Percentiles rank a stretch among this genome's conserved stretches.
Evolutionary conservation across 495 filamentous ascomycete genomes (phyloP).

Genomic region (Hapsidospora chrysogenum): DNA sequence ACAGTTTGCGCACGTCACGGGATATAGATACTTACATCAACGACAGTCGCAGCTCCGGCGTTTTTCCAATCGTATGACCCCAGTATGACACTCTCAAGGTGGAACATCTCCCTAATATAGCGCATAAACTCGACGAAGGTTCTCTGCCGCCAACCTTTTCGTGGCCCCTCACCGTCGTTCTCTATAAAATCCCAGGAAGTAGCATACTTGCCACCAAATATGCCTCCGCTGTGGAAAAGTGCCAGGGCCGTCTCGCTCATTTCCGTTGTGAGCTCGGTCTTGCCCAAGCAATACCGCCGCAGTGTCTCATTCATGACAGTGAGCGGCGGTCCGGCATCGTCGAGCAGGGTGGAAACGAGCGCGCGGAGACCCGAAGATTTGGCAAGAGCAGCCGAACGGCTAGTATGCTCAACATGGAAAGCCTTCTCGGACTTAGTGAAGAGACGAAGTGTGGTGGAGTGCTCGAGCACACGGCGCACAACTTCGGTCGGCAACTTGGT

Average conservation of each 20-base stretch:
- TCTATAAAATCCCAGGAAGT: slow-evolving; percentile 16
- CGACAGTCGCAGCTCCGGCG: slow-evolving; percentile 12
- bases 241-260: slow-evolving; percentile 13
- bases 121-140: slow-evolving; percentile 15
- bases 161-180: slow-evolving; percentile 14
- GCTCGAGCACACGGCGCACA: slow-evolving; percentile 21
- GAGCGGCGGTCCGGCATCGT: slow-evolving; percentile 53
- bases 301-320: slow-evolving; percentile 33
- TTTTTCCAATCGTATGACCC: slow-evolving; percentile 15
- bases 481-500: slow-evolving; percentile 12
- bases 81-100: slow-evolving; percentile 11
- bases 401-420: slow-evolving; percentile 12
- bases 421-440: slow-evolving; percentile 21
- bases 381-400: slow-evolving; percentile 12
- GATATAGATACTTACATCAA: slow-evolving; percentile 12
- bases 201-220: slow-evolving; percentile 9
- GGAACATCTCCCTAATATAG: slow-evolving; percentile 13
- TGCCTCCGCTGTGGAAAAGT: slow-evolving; percentile 5
- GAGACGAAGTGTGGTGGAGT: slow-evolving; percentile 25
- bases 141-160: slow-evolving; percentile 11
- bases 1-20: background rate
- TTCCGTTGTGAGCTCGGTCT: slow-evolving; percentile 8
- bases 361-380: slow-evolving; percentile 21
- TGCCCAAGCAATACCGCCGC: slow-evolving; percentile 9
- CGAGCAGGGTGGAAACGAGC: slow-evolving; percentile 48